Evolutionary conservation across 805 yeast genomes (phyloP).

Genomic region (Ogataea minuta): DNA sequence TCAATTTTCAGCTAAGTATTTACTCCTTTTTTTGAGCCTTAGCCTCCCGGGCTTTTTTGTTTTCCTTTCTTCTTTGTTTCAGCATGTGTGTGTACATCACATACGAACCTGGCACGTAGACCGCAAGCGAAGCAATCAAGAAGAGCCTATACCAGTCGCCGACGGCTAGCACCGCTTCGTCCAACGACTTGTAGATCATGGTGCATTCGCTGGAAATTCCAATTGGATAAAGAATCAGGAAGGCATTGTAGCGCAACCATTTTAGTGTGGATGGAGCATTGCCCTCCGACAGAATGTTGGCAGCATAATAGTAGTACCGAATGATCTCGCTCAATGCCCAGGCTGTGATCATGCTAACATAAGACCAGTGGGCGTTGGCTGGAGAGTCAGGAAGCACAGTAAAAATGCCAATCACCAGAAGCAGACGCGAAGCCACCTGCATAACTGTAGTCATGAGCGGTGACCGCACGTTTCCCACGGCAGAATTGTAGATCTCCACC

Average conservation of each 20-base stretch:
- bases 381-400: conserved; percentile 70
- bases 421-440: conserved; percentile 82
- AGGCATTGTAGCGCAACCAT: conserved; percentile 79
- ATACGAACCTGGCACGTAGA: conserved; percentile 86
- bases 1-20: conserved; percentile 1
- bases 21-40: conserved; percentile 8
- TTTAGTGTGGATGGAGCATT: conserved; percentile 58
- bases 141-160: conserved; percentile 53
- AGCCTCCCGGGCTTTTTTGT: conserved; percentile 40
- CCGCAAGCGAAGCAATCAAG: conserved; percentile 54
- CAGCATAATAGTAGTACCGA: conserved; percentile 84
- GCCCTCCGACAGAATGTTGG: conserved; percentile 50
- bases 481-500: conserved; percentile 76
- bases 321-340: conserved; percentile 96
- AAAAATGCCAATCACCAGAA: conserved; percentile 81
- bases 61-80: conserved; percentile 77
- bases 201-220: conserved; percentile 87
- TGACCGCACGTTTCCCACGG: conserved; percentile 77
- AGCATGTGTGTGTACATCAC: conserved; percentile 85
- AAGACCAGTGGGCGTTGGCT: conserved; percentile 57
- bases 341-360: conserved; percentile 66
- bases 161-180: conserved; percentile 55
- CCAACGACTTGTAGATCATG: conserved; percentile 67
- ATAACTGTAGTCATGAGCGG: conserved; percentile 80
- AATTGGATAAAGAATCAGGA: conserved; percentile 79